Evolutionary conservation across 2,329 filamentous ascomycete species (phyloP).

Genomic region (Colletotrichum sp.): DNA sequence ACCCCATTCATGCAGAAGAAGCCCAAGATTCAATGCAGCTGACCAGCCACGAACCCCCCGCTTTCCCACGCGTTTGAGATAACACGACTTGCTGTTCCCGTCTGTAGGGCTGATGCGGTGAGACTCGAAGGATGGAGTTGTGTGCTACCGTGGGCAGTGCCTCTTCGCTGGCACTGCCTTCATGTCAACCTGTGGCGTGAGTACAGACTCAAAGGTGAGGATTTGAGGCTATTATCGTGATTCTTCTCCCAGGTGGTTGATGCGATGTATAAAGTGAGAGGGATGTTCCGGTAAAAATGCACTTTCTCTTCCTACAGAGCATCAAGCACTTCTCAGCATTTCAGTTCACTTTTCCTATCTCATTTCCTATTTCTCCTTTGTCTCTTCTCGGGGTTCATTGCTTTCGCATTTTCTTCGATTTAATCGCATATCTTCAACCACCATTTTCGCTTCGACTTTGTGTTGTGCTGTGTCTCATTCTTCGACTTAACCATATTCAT

Average conservation of each 20-base stretch:
- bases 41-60: neutral
- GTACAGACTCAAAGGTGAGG: neutral
- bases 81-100: neutral
- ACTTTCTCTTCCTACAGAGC: neutral
- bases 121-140: neutral
- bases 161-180: neutral
- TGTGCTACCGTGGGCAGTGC: neutral
- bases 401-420: neutral
- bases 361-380: neutral
- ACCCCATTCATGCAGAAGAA: neutral
- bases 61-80: neutral
- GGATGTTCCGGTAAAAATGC: neutral
- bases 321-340: neutral
- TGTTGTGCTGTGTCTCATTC: rapidly evolving
- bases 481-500: rapidly evolving
- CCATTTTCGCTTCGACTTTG: rapidly evolving
- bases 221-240: neutral
- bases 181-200: neutral
- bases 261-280: neutral
- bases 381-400: neutral
- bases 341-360: neutral
- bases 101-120: neutral
- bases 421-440: neutral
- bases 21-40: neutral
- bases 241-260: neutral